phyloP scores from a whole-genome alignment of 2,329 filamentous ascomycete genomes.

The Nannizzia gypsea region DNA sequence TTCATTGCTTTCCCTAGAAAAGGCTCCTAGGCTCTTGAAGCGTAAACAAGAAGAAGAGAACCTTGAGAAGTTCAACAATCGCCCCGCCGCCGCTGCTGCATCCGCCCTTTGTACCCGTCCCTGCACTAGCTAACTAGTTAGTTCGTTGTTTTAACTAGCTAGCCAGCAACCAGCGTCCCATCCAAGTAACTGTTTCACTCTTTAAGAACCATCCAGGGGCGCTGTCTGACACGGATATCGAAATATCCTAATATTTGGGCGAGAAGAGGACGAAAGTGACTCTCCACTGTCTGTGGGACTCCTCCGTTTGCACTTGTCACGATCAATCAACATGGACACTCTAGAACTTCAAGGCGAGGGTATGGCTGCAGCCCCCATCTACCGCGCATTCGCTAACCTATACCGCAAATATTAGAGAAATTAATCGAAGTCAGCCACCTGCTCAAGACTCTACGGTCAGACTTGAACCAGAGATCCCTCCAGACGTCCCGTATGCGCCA shows the following conservation, averaged over 20 bases:
- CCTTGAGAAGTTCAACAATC: background rate
- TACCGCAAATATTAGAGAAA: conserved; percentile 42
- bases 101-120: background rate
- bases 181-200: background rate
- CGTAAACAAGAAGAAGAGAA: background rate
- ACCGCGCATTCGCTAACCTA: background rate
- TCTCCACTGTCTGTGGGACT: background rate
- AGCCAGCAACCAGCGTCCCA: background rate
- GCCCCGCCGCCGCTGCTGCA: background rate
- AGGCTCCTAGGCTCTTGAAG: background rate
- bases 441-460: conserved; percentile 49
- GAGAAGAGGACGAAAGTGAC: background rate
- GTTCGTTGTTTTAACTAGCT: background rate
- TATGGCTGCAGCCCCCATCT: background rate
- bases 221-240: background rate
- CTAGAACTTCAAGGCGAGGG: conserved; percentile 13
- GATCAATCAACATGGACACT: conserved; percentile 10
- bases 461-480: conserved; percentile 50
- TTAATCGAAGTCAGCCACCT: conserved; percentile 55
- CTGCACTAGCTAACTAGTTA: background rate
- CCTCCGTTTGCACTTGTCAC: background rate
- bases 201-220: background rate
- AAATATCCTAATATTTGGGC: background rate
- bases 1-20: background rate
- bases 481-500: conserved; percentile 45